These are phyloP conservation scores for Kodamaea sp. DNA, from an alignment of 1,139 yeast genomes.

Conservation along the genomic window DNA sequence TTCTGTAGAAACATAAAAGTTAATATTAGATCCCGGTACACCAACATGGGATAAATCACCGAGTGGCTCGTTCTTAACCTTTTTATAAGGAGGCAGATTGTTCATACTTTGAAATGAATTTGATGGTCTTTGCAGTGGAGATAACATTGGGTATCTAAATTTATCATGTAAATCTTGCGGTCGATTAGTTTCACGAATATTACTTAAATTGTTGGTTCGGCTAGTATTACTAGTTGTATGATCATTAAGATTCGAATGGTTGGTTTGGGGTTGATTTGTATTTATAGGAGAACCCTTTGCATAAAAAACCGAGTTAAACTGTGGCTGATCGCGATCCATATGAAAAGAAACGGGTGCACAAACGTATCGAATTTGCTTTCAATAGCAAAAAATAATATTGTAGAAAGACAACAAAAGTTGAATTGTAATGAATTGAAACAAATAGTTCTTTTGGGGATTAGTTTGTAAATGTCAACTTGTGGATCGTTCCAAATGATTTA, in stretches of 20 bases:
- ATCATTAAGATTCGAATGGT: too few species aligned
- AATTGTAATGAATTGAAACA: too few species aligned
- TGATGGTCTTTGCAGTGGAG: constrained; percentile 15
- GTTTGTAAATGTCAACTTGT: too few species aligned
- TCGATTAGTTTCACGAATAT: too few species aligned
- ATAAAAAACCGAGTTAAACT: constrained; percentile 11
- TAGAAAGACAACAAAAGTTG: too few species aligned
- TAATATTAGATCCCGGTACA: constrained; percentile 7
- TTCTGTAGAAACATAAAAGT: constrained; percentile 10
- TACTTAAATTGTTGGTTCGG: too few species aligned
- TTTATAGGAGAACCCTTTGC: constrained; percentile 3
- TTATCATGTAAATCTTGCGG: constrained; percentile 2
- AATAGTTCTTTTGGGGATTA: too few species aligned
- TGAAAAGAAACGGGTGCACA: too few species aligned
- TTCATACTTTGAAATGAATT: constrained; percentile 12
- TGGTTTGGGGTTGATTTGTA: not conserved
- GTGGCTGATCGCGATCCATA: constrained; percentile 17
- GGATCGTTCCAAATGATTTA: too few species aligned
- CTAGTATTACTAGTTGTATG: not conserved
- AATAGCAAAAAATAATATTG: too few species aligned
- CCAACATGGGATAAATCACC: constrained; percentile 3
- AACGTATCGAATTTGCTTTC: too few species aligned
- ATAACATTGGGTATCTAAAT: constrained; percentile 11
- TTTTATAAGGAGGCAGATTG: constrained; percentile 10
- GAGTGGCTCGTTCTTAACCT: constrained; percentile 6